Conservation (phyloP, 129 eudicot genomes). For the Centrapalus pauciflorus region DNA sequence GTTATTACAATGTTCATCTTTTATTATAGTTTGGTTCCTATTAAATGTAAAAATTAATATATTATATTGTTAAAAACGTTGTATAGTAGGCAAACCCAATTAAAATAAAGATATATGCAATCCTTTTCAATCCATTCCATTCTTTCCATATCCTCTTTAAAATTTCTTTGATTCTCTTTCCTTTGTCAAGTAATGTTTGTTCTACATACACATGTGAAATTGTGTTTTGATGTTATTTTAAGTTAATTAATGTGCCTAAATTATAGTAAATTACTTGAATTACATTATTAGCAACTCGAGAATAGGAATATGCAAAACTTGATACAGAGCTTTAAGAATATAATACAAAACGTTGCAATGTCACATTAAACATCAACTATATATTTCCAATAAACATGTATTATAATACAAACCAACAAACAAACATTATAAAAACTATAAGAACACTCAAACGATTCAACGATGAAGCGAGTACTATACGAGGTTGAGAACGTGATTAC, state of each 20-base stretch:
- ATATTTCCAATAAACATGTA: not conserved
- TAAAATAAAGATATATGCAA: too few relatives aligned
- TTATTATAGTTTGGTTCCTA: too few relatives aligned
- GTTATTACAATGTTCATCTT: too few relatives aligned
- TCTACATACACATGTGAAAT: conserved; percentile 10
- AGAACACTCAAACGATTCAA: not conserved
- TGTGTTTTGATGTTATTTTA: not conserved
- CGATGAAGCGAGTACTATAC: not conserved
- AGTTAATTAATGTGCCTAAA: conserved; percentile 20
- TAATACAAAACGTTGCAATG: not conserved
- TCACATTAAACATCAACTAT: not conserved
- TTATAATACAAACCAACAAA: not conserved
- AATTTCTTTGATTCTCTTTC: conserved; percentile 6
- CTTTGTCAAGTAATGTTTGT: conserved; percentile 7
- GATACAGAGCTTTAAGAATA: too few relatives aligned
- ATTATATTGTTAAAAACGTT: too few relatives aligned
- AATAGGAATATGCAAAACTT: not conserved
- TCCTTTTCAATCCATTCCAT: too few relatives aligned
- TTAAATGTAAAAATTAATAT: too few relatives aligned
- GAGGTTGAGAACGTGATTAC: conserved; percentile 13
- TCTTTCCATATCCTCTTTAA: not conserved
- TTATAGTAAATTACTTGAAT: too few relatives aligned
- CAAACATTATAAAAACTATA: not conserved
- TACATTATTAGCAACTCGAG: not conserved
- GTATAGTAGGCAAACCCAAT: too few relatives aligned